Conservation (phyloP, 1,139 yeast species). For the Debaryomycetaceae sp. region DNA sequence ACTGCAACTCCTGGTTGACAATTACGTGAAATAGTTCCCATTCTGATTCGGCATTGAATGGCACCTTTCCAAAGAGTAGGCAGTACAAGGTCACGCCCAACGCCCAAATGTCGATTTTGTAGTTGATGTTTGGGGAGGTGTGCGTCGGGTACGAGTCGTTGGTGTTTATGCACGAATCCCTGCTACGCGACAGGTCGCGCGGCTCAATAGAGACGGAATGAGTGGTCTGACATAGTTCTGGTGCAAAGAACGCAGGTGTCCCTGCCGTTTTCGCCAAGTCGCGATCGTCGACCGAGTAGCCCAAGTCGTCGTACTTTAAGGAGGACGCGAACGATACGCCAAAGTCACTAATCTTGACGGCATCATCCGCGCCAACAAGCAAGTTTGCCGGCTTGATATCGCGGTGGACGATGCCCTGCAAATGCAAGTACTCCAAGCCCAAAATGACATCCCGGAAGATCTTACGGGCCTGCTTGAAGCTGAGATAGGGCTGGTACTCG, state of each 20-base stretch:
- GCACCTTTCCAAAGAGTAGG: slow-evolving; percentile 75
- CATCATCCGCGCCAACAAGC: slow-evolving; percentile 57
- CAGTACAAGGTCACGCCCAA: slow-evolving; percentile 89
- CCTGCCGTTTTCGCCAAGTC: slow-evolving; percentile 89
- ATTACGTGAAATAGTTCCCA: slow-evolving; percentile 79
- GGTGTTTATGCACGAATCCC: slow-evolving; percentile 1
- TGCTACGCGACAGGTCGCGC: no score
- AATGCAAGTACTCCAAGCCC: slow-evolving; percentile 87
- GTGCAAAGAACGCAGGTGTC: slow-evolving; percentile 80
- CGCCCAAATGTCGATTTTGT: slow-evolving; percentile 94
- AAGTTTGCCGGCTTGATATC: slow-evolving; percentile 97
- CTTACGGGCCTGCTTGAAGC: slow-evolving; percentile 54
- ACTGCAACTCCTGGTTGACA: slow-evolving; percentile 47
- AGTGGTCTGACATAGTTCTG: slow-evolving; percentile 56
- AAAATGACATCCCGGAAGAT: slow-evolving; percentile 77
- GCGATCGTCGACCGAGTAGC: slow-evolving; percentile 43
- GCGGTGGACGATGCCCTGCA: slow-evolving; percentile 90
- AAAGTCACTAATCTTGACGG: slow-evolving; percentile 89
- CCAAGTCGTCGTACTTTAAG: slow-evolving; percentile 40
- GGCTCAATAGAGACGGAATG: slow-evolving; percentile 6
- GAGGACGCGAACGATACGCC: slow-evolving; percentile 87
- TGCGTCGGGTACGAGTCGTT: not conserved
- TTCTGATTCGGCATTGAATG: slow-evolving; percentile 86
- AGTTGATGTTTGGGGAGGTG: slow-evolving; percentile 37
- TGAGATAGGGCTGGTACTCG: slow-evolving; percentile 45